Percentiles rank a stretch among this genome's conserved stretches.
Conservation (phyloP, 2,329 filamentous ascomycete species). For the Knufia fluminis region DNA sequence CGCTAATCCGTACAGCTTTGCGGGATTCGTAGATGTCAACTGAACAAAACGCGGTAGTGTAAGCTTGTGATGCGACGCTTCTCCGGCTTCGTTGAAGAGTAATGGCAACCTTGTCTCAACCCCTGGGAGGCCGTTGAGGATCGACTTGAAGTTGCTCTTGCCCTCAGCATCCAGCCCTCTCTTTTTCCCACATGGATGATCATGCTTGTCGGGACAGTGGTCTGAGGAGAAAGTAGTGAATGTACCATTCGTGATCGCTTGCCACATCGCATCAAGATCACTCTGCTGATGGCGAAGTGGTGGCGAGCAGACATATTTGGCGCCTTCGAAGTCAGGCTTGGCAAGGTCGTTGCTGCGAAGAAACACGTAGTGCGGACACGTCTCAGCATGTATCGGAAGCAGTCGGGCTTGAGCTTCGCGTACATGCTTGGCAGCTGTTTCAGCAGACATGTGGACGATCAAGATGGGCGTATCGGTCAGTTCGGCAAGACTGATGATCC, state of each 20-base stretch:
- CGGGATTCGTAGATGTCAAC: slow-evolving; percentile 36
- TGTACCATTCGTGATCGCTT: slow-evolving; percentile 43
- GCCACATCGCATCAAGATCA: slow-evolving; percentile 45
- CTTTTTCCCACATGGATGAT: slow-evolving; percentile 31
- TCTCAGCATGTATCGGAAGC: slow-evolving; percentile 48
- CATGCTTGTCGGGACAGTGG: slow-evolving; percentile 34
- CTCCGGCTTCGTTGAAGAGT: slow-evolving; percentile 28
- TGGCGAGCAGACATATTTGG: slow-evolving; percentile 47
- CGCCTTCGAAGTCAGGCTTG: slow-evolving; percentile 33
- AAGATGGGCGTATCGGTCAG: slow-evolving; percentile 44
- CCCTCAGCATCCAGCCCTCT: slow-evolving; percentile 21
- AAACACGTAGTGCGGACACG: slow-evolving; percentile 51
- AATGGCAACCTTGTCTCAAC: slow-evolving; percentile 35
- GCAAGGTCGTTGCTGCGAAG: slow-evolving; percentile 38
- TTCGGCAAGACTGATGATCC: slow-evolving; percentile 42
- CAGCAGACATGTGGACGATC: slow-evolving; percentile 43
- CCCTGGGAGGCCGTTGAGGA: slow-evolving; percentile 37
- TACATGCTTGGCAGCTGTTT: slow-evolving; percentile 38
- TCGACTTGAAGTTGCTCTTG: slow-evolving; percentile 29
- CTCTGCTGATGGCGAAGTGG: slow-evolving; percentile 39
- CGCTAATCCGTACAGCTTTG: slow-evolving; percentile 36
- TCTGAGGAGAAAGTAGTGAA: slow-evolving; percentile 48
- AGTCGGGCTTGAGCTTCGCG: slow-evolving; percentile 42
- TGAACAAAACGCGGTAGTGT: slow-evolving; percentile 31
- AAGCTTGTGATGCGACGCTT: neutral